Evolutionary conservation across 2,329 filamentous ascomycete genomes (phyloP).

Genomic region (Exutisphaerella laricina): DNA sequence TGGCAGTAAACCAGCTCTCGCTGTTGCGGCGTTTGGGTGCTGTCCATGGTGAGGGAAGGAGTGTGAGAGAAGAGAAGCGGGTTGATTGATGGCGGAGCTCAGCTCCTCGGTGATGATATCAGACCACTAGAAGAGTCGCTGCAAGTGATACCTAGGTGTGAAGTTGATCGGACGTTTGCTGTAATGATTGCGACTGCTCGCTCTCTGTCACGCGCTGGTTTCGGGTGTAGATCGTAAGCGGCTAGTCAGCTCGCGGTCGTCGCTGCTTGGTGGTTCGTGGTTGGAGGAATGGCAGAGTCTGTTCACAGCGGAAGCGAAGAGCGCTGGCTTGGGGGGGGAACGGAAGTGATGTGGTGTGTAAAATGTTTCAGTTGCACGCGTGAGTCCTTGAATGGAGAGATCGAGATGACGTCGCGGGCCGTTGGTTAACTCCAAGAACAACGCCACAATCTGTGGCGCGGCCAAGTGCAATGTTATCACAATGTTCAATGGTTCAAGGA

Average conservation of each 20-base stretch:
- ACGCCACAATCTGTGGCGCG: no score
- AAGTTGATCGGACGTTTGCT: constrained; percentile 2
- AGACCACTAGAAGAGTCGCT: not conserved
- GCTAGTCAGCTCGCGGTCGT: not conserved
- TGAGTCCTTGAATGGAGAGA: no score
- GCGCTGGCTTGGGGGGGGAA: no score
- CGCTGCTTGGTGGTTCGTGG: not conserved
- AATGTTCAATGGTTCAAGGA: no score
- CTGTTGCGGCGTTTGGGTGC: constrained; percentile 17
- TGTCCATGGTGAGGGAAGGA: constrained; percentile 9
- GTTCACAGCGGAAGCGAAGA: no score
- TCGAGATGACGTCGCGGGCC: no score
- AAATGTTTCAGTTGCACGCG: no score
- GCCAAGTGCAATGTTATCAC: no score
- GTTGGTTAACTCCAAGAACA: no score
- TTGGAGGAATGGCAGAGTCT: not conserved
- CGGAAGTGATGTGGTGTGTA: no score
- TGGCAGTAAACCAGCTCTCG: constrained; percentile 83
- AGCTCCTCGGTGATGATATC: constrained; percentile 10
- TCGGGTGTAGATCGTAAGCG: not conserved
- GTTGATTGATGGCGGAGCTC: constrained; percentile 13
- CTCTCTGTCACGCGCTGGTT: constrained; percentile 1
- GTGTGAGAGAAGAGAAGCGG: not conserved
- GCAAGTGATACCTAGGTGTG: not conserved
- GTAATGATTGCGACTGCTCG: constrained; percentile 2